Evolutionary conservation across 192 early-diverging fungal species (phyloP), one percentile per base, ranked within the genome.

Genomic region (Physocladia obscura): DNA sequence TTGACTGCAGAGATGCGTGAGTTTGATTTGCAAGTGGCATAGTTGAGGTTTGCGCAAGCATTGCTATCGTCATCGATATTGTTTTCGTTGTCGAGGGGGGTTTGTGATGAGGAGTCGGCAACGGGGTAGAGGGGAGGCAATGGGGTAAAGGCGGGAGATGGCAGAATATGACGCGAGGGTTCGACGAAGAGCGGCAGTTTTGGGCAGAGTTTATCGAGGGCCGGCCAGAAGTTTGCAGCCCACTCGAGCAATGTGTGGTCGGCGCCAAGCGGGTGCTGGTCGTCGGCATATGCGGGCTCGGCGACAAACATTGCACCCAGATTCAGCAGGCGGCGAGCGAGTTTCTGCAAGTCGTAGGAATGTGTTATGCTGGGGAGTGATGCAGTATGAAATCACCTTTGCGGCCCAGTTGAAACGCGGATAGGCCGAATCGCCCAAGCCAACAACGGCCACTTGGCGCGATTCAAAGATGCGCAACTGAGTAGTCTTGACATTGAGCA

Each of bases 361-460:
- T n/a, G n/a, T n/a, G n/a, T n/a, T n/a, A n/a, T n/a, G n/a, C n/a
- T n/a, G n/a, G n/a, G n/a, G n/a, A n/a, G n/a, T n/a, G n/a, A n/a
- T n/a, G n/a, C n/a, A n/a, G n/a, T n/a, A n/a, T n/a, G n/a, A n/a
- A n/a, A n/a, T n/a, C n/a, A n/a, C n/a, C n/a, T n/a, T 97, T 0
- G 93, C 90, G 2, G 95, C 90, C 77, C 87, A 95, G 74, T 98
- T 98, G 83, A 92, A 99, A 87, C 89, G 90, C 63, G 74, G 58
- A 75, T 97, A 99, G 29, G 93, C 93, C 21, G 94, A 96, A 76
- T 99, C 97, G 26, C 97, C 97, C 36, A 94, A 83, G 1, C 95
- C 97, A 82, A 98, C 92, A 22, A 99, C 95, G 2, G 92, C 91
- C 76, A 89, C 93, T n/a, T n/a, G n/a, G n/a, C n/a, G n/a, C n/a